Base-by-base conservation (phyloP, 2,329 filamentous ascomycete genomes). In the Cladosporium sp. region DNA sequence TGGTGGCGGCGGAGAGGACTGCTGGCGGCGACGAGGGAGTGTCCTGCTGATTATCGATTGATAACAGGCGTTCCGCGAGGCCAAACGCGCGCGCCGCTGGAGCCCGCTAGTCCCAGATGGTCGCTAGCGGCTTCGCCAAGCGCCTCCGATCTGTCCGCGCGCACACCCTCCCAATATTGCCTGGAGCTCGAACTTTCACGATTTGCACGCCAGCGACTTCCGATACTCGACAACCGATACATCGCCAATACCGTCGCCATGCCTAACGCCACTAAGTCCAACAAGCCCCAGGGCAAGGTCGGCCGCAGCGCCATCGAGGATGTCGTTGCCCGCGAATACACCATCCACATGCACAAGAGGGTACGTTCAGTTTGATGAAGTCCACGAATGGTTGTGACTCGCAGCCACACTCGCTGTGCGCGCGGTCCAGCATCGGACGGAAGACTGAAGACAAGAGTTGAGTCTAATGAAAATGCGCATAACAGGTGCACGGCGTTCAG, bases 301-400 rank as follows among this genome's bases (percentile, higher is more conserved):
- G 73, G 58, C 74, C 90, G 92, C 78, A 96, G 91, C 81, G 95
- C 95, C 84, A 96, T 99, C 81, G 88, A 91, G 81, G 93, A 99
- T 82, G 95, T 99, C 78, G 93, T 99, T 80, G 88, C 94, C 75
- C 91, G 94, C 86, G 95, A 99, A 86, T 99, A 99, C 88, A 99
- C 94, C 81, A 97, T 99, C 84, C 93, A 99, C 87, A 84, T 99
- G 74, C 94, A 99, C 90, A 97, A 96, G 90, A 89, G 93, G 82
- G 90, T 95, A 92, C 79, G 89, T 80, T 85, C 83, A 84, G 84
- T 87, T 86, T 87, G 77, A 84, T 86, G 84, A 86, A 86, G 84
- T 86, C 83, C 84, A 86, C 77, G 76, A 78, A 82, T 76, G 82
- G 77, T 66, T 54, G 45, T 17, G 57, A 54, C 37, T 42, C 22